These are phyloP conservation scores for Debaryomyces nepalensis DNA, from an alignment of 1,139 yeast genomes.

Conservation along the genomic window DNA sequence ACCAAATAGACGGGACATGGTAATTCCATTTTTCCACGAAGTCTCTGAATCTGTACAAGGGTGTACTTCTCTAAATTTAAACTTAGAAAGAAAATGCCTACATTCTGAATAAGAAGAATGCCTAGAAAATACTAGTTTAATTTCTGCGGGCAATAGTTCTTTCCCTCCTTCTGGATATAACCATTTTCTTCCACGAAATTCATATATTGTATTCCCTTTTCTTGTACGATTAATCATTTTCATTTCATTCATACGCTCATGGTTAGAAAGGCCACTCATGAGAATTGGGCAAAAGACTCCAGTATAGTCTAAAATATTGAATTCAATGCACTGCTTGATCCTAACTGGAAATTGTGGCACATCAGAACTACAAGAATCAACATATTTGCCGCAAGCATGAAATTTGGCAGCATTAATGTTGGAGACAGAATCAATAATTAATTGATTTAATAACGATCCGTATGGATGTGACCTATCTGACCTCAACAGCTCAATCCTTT, in stretches of 20 bases:
- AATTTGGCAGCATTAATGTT: slow-evolving; percentile 17
- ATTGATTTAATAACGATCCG: neutral
- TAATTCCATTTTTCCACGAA: slow-evolving; percentile 48
- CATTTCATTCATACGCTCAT: slow-evolving; percentile 22
- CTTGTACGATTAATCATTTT: slow-evolving; percentile 23
- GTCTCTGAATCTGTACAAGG: slow-evolving; percentile 45
- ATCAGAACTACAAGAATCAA: slow-evolving; percentile 15
- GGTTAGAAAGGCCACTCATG: slow-evolving; percentile 20
- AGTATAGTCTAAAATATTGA: slow-evolving; percentile 41
- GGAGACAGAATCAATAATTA: neutral
- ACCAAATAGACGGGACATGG: slow-evolving; percentile 51
- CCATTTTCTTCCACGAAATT: slow-evolving; percentile 33
- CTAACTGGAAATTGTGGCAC: slow-evolving; percentile 23
- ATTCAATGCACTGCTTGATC: slow-evolving; percentile 47
- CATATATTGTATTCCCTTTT: slow-evolving; percentile 30
- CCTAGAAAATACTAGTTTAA: slow-evolving; percentile 52
- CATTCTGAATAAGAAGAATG: slow-evolving; percentile 59
- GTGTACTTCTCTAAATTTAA: slow-evolving; percentile 50
- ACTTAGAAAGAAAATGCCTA: slow-evolving; percentile 38
- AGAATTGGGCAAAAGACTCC: slow-evolving; percentile 33
- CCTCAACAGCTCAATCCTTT: slow-evolving; percentile 21
- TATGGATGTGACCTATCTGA: neutral
- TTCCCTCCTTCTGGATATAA: slow-evolving; percentile 29
- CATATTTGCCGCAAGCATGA: slow-evolving; percentile 35
- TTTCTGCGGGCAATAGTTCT: slow-evolving; percentile 43